Evolutionary conservation across 257 asterid species (phyloP).

Genomic region (Plectranthus barbatus): DNA sequence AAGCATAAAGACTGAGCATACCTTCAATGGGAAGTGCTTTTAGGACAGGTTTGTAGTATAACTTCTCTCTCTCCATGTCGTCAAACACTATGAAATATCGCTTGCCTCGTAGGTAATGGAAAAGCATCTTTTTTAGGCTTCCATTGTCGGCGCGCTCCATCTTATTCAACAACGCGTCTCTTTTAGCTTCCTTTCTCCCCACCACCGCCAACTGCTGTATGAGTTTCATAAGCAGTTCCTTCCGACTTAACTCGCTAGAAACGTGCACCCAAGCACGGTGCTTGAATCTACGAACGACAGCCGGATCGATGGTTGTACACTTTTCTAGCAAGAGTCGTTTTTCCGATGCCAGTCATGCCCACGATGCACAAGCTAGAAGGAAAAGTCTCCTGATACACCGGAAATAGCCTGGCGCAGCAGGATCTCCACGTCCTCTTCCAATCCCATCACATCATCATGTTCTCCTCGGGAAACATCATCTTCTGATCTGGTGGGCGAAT

Average conservation of each 20-base stretch:
- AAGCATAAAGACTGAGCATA: background rate
- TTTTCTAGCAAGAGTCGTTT: conserved; percentile 12
- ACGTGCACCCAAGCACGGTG: conserved; percentile 16
- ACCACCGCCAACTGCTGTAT: background rate
- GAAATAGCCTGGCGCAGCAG: background rate
- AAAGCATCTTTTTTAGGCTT: background rate
- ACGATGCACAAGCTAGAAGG: background rate
- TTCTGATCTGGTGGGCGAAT: no score
- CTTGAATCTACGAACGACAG: background rate
- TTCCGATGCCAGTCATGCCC: conserved; percentile 11
- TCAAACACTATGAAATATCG: background rate
- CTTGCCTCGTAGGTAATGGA: background rate
- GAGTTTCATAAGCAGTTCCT: conserved; percentile 3
- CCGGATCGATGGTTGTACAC: background rate
- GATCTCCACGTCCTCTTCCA: no score
- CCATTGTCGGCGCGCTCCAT: background rate
- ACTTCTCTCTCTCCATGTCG: background rate
- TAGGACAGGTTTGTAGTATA: background rate
- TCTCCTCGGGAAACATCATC: no score
- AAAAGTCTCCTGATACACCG: background rate
- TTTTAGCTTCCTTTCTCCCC: background rate
- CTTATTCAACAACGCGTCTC: background rate
- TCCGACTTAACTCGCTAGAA: background rate
- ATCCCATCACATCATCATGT: no score
- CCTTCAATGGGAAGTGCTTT: background rate